Conservation (phyloP, 495 filamentous ascomycete genomes). For the Lepidopterella palustris region DNA sequence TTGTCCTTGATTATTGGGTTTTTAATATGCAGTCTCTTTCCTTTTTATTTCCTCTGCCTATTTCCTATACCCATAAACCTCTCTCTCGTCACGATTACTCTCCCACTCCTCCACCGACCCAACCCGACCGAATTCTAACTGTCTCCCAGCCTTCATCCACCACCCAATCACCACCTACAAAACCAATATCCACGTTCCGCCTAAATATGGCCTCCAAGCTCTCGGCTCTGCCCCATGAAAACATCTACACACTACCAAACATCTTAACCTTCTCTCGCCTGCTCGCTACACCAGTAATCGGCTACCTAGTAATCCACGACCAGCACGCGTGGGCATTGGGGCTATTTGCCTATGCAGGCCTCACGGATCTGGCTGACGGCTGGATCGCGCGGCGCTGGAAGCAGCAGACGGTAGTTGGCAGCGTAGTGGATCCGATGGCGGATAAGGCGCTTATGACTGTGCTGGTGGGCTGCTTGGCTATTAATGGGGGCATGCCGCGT, state of each 20-base stretch:
- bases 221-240: constrained; percentile 55
- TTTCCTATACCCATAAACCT: too few relatives aligned
- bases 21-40: too few relatives aligned
- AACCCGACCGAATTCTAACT: background rate
- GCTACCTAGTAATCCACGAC: constrained; percentile 82
- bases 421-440: constrained; percentile 92
- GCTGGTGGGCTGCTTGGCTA: constrained; percentile 71
- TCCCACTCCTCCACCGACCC: too few relatives aligned
- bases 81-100: too few relatives aligned
- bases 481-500: constrained; percentile 76
- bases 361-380: constrained; percentile 87
- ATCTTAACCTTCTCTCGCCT: constrained; percentile 83
- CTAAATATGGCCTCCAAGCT: constrained; percentile 5
- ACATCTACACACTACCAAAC: constrained; percentile 95
- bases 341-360: constrained; percentile 83
- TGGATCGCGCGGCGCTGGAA: constrained; percentile 85
- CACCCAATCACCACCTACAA: background rate
- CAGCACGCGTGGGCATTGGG: constrained; percentile 69
- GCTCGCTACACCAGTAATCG: constrained; percentile 74
- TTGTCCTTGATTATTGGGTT: too few relatives aligned
- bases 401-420: constrained; percentile 90
- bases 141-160: background rate
- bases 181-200: too few relatives aligned
- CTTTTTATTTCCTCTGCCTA: too few relatives aligned
- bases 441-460: constrained; percentile 90